Evolutionary conservation across 2,329 filamentous ascomycete genomes (phyloP).

Genomic region (Orbilia brochopaga): DNA sequence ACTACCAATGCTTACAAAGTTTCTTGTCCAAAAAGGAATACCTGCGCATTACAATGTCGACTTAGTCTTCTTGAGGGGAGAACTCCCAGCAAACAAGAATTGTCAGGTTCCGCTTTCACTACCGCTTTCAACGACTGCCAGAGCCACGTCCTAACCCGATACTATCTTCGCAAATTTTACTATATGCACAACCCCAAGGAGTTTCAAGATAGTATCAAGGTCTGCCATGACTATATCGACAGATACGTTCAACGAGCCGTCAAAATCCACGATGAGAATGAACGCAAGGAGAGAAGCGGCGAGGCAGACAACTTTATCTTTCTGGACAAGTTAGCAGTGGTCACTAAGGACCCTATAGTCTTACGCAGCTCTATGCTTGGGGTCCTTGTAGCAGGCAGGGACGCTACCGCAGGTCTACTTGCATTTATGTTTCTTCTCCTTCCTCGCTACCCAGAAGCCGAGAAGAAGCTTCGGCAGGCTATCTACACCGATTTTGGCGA

Average conservation of each 20-base stretch:
- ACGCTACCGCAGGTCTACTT: slow-evolving; percentile 83
- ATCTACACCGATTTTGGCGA: slow-evolving; percentile 72
- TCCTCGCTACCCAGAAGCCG: slow-evolving; percentile 70
- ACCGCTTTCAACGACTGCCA: slow-evolving; percentile 16
- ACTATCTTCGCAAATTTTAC: slow-evolving; percentile 55
- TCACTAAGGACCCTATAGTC: slow-evolving; percentile 63
- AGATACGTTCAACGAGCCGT: slow-evolving; percentile 54
- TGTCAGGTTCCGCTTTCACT: slow-evolving; percentile 10
- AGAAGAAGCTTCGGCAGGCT: slow-evolving; percentile 73
- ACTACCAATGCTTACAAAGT: no score
- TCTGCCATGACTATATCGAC: slow-evolving; percentile 54
- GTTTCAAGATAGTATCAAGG: slow-evolving; percentile 55
- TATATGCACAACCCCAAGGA: slow-evolving; percentile 55
- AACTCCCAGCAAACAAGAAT: slow-evolving; percentile 26
- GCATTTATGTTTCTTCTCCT: slow-evolving; percentile 86
- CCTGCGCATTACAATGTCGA: slow-evolving; percentile 13
- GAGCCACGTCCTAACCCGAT: slow-evolving; percentile 24
- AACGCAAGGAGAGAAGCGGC: slow-evolving; percentile 55
- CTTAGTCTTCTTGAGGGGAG: slow-evolving; percentile 13
- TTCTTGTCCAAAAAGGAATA: neutral
- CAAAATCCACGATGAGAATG: slow-evolving; percentile 56
- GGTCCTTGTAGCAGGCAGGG: slow-evolving; percentile 81
- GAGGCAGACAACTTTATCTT: slow-evolving; percentile 57
- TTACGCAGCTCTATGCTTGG: slow-evolving; percentile 84
- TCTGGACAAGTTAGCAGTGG: slow-evolving; percentile 56